A percentile compares a stretch with the other conserved stretches of the same genome.
These are phyloP conservation scores for Aspergillus hortae DNA, from an alignment of 2,329 filamentous ascomycete species.

Conservation along the genomic window DNA sequence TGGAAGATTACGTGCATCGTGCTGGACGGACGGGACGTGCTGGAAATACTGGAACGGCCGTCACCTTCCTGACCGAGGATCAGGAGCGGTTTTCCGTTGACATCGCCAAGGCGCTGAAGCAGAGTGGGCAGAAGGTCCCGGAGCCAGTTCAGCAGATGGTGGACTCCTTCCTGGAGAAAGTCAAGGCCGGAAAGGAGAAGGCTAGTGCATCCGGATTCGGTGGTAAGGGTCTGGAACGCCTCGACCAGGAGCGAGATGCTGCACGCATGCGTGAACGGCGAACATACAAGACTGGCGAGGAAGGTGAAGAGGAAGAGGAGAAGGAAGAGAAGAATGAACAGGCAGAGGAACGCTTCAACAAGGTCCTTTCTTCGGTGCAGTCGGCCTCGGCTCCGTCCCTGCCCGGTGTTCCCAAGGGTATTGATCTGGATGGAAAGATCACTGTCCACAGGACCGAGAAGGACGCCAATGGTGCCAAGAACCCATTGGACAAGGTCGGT, in stretches of 20 bases:
- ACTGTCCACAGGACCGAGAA: conserved; percentile 69
- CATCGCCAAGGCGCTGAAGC: conserved; percentile 85
- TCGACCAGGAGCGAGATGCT: conserved; percentile 87
- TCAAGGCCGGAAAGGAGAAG: conserved; percentile 89
- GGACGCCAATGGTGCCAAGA: conserved; percentile 49
- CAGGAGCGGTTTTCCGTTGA: conserved; percentile 89
- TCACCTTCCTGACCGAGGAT: conserved; percentile 88
- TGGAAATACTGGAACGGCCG: conserved; percentile 88
- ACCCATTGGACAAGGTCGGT: conserved; percentile 78
- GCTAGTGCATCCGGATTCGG: conserved; percentile 81
- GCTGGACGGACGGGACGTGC: conserved; percentile 91
- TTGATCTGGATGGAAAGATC: conserved; percentile 65
- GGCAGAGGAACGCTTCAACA: conserved; percentile 51
- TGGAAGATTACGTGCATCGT: conserved; percentile 95
- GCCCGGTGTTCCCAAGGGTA: conserved; percentile 51
- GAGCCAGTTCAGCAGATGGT: conserved; percentile 61
- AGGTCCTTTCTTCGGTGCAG: conserved; percentile 63
- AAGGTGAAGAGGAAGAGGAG: conserved; percentile 70
- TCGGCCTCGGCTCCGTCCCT: conserved; percentile 52
- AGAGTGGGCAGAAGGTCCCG: conserved; percentile 81
- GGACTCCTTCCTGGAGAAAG: conserved; percentile 76
- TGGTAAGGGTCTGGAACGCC: conserved; percentile 85
- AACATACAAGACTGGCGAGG: conserved; percentile 85
- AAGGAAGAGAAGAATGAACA: conserved; percentile 67
- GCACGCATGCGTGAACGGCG: conserved; percentile 82